phyloP scores from a whole-genome alignment of 208 protist genomes.

The Trypanosoma scelopori region DNA sequence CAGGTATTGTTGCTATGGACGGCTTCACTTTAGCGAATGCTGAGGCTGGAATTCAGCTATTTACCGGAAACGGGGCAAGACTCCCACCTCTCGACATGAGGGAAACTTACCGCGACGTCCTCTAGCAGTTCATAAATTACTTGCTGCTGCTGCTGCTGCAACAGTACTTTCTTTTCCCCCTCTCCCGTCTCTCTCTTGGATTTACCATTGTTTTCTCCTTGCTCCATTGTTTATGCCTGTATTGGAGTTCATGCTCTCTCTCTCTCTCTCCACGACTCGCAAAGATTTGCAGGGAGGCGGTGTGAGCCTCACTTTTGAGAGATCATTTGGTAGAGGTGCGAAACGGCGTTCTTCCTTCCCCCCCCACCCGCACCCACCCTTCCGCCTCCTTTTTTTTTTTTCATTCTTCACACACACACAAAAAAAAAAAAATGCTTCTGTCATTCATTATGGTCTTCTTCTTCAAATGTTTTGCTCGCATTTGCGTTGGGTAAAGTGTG shows the following conservation, averaged over 20 bases:
- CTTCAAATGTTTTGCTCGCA: not conserved
- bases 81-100: conserved; percentile 3
- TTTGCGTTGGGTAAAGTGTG: too few species aligned
- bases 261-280: not conserved
- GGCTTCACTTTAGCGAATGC: not conserved
- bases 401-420: too few species aligned
- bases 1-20: conserved; percentile 24
- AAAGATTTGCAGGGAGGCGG: too few species aligned
- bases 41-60: conserved; percentile 21
- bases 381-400: conserved; percentile 7
- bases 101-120: conserved; percentile 20
- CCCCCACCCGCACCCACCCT: not conserved
- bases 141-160: not conserved
- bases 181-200: not conserved
- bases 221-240: not conserved
- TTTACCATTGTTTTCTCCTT: not conserved
- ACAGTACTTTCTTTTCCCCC: not conserved
- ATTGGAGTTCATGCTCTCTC: not conserved
- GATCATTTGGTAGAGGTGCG: too few species aligned
- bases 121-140: conserved; percentile 5
- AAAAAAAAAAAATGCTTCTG: too few species aligned
- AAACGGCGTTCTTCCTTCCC: too few species aligned
- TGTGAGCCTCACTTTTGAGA: too few species aligned
- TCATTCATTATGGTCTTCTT: conserved; percentile 1
- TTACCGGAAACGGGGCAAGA: conserved; percentile 1